Conservation (phyloP, 441 rosid genomes). For the Pelargonium citronellum region DNA sequence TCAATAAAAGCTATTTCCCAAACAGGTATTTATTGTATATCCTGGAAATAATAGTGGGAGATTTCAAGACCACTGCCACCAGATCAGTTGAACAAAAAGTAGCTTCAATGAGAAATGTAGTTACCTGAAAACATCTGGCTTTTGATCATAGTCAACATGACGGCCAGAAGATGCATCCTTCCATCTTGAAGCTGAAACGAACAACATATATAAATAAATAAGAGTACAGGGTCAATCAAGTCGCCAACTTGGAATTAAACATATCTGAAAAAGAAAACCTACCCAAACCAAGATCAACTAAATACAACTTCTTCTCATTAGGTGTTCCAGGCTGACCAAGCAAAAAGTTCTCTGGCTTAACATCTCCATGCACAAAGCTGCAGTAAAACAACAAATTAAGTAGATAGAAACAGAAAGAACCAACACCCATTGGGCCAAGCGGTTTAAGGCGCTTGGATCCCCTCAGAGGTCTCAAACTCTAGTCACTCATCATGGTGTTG, state of each 20-base stretch:
- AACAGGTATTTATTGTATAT: too few species aligned
- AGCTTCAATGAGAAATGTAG: not conserved
- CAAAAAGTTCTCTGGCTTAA: constrained; percentile 86
- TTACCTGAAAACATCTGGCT: constrained; percentile 88
- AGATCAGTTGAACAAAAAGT: not conserved
- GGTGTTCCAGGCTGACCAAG: constrained; percentile 76
- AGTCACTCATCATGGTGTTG: too few species aligned
- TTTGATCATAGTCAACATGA: constrained; percentile 93
- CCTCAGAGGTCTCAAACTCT: too few species aligned
- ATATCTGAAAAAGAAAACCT: constrained; percentile 19
- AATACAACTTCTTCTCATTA: constrained; percentile 86
- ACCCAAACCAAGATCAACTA: constrained; percentile 94
- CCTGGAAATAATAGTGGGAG: not conserved
- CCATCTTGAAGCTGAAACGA: constrained; percentile 82
- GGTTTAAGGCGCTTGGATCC: too few species aligned
- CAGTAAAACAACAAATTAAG: constrained; percentile 15
- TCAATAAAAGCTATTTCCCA: too few species aligned
- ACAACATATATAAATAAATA: constrained; percentile 9
- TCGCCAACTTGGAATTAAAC: not conserved
- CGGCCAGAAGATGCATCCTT: constrained; percentile 75
- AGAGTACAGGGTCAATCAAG: not conserved
- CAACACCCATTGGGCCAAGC: not conserved
- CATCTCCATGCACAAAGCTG: constrained; percentile 96
- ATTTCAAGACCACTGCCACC: not conserved
- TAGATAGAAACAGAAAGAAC: not conserved